Percentiles rank a stretch among this genome's conserved stretches.
Evolutionary conservation across 2,329 filamentous ascomycete genomes (phyloP).

Genomic region (Neonectria punicea): DNA sequence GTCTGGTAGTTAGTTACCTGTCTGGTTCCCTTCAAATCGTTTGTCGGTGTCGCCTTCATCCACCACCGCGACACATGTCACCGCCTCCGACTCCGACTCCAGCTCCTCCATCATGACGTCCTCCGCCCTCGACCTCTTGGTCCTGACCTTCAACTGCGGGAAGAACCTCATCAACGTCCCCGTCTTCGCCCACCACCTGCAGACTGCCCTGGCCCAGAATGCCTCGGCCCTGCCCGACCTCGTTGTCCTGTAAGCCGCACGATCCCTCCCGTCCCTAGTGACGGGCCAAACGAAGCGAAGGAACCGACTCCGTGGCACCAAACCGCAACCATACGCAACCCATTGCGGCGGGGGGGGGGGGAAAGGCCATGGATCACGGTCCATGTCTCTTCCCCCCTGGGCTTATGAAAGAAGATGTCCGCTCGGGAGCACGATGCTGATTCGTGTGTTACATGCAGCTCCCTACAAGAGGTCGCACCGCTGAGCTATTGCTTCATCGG

Average conservation of each 20-base stretch:
- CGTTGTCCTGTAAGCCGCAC: slow-evolving; percentile 64
- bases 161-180: slow-evolving; percentile 75
- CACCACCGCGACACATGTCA: slow-evolving; percentile 12
- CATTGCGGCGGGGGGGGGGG: not conserved
- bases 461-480: slow-evolving; percentile 92
- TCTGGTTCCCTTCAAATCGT: too few species aligned
- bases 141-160: slow-evolving; percentile 91
- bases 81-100: not conserved
- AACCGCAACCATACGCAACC: not conserved
- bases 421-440: slow-evolving; percentile 34
- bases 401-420: slow-evolving; percentile 14
- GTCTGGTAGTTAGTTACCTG: too few species aligned
- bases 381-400: too few species aligned
- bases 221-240: slow-evolving; percentile 61
- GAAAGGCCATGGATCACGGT: too few species aligned
- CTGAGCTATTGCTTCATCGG: slow-evolving; percentile 87
- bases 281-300: slow-evolving; percentile 13
- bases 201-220: slow-evolving; percentile 65
- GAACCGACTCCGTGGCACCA: not conserved
- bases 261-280: slow-evolving; percentile 26
- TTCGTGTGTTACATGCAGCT: slow-evolving; percentile 56
- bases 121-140: slow-evolving; percentile 73
- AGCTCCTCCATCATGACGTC: slow-evolving; percentile 48
- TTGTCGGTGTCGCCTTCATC: not conserved
- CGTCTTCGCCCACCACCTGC: slow-evolving; percentile 77